Evolutionary conservation across 176 grass and related monocot genomes (phyloP), one percentile per base, ranked within the genome.

Genomic region (Paspalum vaginatum): DNA sequence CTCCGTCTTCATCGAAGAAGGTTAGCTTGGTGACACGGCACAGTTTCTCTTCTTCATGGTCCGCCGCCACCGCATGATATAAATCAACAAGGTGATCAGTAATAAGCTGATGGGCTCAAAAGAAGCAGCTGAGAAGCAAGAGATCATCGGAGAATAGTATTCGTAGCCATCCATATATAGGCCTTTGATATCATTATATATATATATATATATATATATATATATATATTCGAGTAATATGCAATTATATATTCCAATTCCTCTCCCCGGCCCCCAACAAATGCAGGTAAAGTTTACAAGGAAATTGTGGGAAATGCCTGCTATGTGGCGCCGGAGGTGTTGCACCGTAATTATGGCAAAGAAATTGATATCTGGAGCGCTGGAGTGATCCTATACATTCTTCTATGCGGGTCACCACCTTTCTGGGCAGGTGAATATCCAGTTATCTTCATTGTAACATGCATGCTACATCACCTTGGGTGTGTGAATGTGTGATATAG

Each of bases 1-100:
- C 74, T 97, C 94, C 39, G 84, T 91, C 68, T 97, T 93, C 77
- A 93, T 97, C 58, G 91, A 97, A 76, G 84, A 89, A 89, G 94
- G 94, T 93, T 26, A 81, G 44, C 48, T 26, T 18, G 15, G 14
- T 32, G 32, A 49, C 21, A 69, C 14, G 25, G 12, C 37, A 77
- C 54, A 65, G 20, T 52, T 48, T n/a, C 18, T 10, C 27, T 64
- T 62, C 17, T 1, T 26, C 32, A 32, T 32, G 32, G 32, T 32
- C 32, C 32, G 3, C 32, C 32, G 32, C 32, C n/a, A n/a, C n/a
- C n/a, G n/a, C n/a, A n/a, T n/a, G n/a, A n/a, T n/a, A 32, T 32
- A 32, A 32, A 53, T 21, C 39, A 67, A 21, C 8, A 39, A 1
- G 7, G 60, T 62, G 15, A n/a, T 5, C 39, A 48, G n/a, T n/a